A percentile compares a stretch with the other conserved stretches of the same genome.
phyloP scores from a whole-genome alignment of 192 early-diverging fungal species.

The Backusella morwellensis region DNA sequence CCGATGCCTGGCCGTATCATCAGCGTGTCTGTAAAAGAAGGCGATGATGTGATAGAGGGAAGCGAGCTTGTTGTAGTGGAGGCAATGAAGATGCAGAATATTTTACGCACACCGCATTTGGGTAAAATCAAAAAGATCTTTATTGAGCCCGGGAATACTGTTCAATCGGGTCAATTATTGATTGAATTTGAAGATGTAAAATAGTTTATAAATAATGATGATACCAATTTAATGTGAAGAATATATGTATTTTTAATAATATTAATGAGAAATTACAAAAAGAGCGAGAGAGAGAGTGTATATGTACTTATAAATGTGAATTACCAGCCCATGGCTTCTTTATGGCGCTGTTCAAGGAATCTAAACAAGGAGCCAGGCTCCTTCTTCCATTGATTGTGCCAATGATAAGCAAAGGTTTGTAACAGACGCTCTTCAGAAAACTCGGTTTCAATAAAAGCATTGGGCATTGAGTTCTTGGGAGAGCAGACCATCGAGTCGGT shows the following conservation, averaged over 20 bases:
- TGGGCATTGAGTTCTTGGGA: constrained; percentile 43
- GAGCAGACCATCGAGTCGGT: constrained; percentile 38
- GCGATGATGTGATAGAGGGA: constrained; percentile 76
- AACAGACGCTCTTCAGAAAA: constrained; percentile 30
- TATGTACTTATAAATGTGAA: too few relatives aligned
- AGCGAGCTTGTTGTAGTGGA: constrained; percentile 85
- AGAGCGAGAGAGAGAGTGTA: neutral
- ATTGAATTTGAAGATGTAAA: constrained; percentile 57
- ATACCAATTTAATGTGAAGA: too few relatives aligned
- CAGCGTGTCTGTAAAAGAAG: constrained; percentile 74
- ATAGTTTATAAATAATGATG: neutral
- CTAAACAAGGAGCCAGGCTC: constrained; percentile 37
- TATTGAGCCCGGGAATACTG: constrained; percentile 69
- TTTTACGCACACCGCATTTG: constrained; percentile 72
- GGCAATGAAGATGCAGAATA: constrained; percentile 99
- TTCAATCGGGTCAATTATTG: constrained; percentile 76
- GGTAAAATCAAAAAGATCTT: constrained; percentile 79
- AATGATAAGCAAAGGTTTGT: constrained; percentile 43
- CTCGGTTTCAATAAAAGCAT: constrained; percentile 37
- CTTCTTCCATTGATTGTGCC: constrained; percentile 50
- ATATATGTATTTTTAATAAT: neutral
- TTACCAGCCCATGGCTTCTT: constrained; percentile 30
- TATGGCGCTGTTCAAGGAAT: constrained; percentile 32
- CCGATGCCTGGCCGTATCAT: constrained; percentile 95
- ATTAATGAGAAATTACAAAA: neutral